Evolutionary conservation across 2,329 filamentous ascomycete genomes (phyloP).

Genomic region (Fusarium papillatum): DNA sequence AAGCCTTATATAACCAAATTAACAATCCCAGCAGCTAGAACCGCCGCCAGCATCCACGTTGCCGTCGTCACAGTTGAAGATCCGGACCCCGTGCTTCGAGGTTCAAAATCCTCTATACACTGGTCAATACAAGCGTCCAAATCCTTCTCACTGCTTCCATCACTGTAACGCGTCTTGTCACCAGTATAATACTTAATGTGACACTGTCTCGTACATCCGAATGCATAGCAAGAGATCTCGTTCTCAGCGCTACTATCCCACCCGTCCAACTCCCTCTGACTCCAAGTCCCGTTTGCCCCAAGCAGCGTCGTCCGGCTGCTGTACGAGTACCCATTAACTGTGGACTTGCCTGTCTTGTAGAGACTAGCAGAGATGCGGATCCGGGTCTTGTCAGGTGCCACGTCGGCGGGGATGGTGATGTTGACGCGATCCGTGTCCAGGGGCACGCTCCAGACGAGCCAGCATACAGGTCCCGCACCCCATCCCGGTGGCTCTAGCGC

Average conservation of each 20-base stretch:
- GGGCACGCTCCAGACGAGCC: slow-evolving; percentile 28
- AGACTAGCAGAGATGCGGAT: slow-evolving; percentile 31
- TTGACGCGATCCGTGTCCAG: slow-evolving; percentile 36
- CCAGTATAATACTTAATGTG: slow-evolving; percentile 36
- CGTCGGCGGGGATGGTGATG: slow-evolving; percentile 41
- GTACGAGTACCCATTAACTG: slow-evolving; percentile 36
- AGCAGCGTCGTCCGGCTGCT: slow-evolving; percentile 20
- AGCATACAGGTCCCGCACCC: slow-evolving; percentile 37
- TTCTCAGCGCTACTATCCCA: slow-evolving; percentile 27
- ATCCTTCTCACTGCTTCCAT: slow-evolving; percentile 22
- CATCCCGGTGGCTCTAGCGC: slow-evolving; percentile 37
- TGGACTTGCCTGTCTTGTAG: slow-evolving; percentile 18
- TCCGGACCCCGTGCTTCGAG: neutral
- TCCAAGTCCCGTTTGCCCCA: slow-evolving; percentile 41
- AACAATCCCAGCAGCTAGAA: neutral
- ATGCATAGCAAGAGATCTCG: slow-evolving; percentile 35
- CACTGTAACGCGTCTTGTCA: slow-evolving; percentile 15
- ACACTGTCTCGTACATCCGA: slow-evolving; percentile 34
- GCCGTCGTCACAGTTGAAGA: neutral
- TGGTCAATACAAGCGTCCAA: slow-evolving; percentile 30
- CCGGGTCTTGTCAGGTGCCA: slow-evolving; percentile 31
- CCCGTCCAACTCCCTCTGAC: slow-evolving; percentile 38
- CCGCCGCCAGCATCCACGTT: neutral
- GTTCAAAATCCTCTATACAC: slow-evolving; percentile 34
- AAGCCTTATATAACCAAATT: neutral